These are phyloP conservation scores for Tricharina praecox DNA, from an alignment of 495 filamentous ascomycete genomes.

Conservation along the genomic window DNA sequence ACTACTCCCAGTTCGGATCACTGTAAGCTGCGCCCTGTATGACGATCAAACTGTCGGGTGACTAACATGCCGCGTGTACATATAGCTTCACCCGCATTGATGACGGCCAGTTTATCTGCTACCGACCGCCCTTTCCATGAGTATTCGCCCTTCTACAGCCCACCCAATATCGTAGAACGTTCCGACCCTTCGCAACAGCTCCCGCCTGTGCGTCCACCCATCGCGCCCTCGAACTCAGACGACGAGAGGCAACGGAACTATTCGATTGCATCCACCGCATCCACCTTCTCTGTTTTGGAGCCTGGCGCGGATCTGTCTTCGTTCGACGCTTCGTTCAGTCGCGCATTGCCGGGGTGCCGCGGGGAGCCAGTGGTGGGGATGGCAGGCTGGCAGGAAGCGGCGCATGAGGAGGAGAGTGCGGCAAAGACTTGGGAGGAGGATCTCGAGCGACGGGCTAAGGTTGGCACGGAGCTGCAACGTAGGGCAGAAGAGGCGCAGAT, in stretches of 20 bases:
- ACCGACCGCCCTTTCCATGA: conserved; percentile 18
- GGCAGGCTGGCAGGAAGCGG: conserved; percentile 19
- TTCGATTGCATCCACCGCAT: not conserved
- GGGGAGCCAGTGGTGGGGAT: conserved; percentile 10
- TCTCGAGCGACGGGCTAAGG: conserved; percentile 20
- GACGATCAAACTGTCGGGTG: not conserved
- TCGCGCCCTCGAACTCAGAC: no score
- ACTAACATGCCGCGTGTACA: not conserved
- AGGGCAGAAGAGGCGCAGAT: conserved; percentile 19
- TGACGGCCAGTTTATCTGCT: conserved; percentile 12
- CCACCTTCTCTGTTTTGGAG: conserved; percentile 12
- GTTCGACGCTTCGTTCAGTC: conserved; percentile 20
- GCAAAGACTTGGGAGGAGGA: conserved; percentile 27
- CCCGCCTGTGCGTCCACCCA: no score
- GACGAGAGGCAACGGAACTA: not conserved
- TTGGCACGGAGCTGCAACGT: conserved; percentile 20
- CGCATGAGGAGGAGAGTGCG: conserved; percentile 12
- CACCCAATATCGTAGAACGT: conserved; percentile 4
- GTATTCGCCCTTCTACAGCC: conserved; percentile 20
- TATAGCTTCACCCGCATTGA: conserved; percentile 1
- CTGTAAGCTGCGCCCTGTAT: conserved; percentile 1
- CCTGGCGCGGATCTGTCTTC: conserved; percentile 20
- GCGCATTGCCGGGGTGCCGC: conserved; percentile 16
- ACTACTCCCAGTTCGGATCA: no score
- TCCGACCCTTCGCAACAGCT: not conserved